Evolutionary conservation across 2,329 filamentous ascomycete genomes (phyloP).

Genomic region (Talaromyces sp.): DNA sequence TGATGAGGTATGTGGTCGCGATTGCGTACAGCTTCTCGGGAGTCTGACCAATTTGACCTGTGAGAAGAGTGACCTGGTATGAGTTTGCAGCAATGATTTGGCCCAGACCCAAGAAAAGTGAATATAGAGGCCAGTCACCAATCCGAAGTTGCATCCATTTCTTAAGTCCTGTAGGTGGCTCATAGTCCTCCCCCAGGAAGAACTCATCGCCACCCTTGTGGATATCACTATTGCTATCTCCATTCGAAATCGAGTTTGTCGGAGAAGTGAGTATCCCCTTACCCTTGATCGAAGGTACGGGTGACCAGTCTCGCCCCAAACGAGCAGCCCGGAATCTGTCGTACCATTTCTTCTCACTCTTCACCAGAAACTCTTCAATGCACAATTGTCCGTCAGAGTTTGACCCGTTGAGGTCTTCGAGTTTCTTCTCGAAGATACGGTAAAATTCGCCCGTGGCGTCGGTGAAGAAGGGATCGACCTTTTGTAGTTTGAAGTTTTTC

Average conservation of each 20-base stretch:
- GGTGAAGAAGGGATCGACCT: slow-evolving; percentile 65
- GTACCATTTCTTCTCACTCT: slow-evolving; percentile 67
- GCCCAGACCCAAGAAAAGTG: slow-evolving; percentile 58
- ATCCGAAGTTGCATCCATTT: slow-evolving; percentile 56
- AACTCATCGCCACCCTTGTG: slow-evolving; percentile 52
- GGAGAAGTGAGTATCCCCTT: slow-evolving; percentile 35
- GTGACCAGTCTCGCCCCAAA: slow-evolving; percentile 51
- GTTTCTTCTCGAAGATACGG: slow-evolving; percentile 55
- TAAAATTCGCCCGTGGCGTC: slow-evolving; percentile 63
- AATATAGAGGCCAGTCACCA: slow-evolving; percentile 64
- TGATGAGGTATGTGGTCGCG: slow-evolving; percentile 57
- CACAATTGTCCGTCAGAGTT: slow-evolving; percentile 59
- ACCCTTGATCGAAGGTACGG: slow-evolving; percentile 31
- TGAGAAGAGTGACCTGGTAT: slow-evolving; percentile 66
- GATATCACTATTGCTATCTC: slow-evolving; percentile 36
- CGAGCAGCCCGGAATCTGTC: slow-evolving; percentile 56
- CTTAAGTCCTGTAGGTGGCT: slow-evolving; percentile 54
- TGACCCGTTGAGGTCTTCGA: slow-evolving; percentile 54
- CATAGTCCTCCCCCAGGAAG: slow-evolving; percentile 54
- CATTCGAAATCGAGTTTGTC: slow-evolving; percentile 41
- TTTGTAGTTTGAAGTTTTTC: slow-evolving; percentile 61
- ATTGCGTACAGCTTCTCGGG: slow-evolving; percentile 60
- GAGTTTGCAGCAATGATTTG: slow-evolving; percentile 65
- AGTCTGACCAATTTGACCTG: slow-evolving; percentile 59
- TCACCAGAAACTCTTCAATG: slow-evolving; percentile 63